A percentile compares a stretch with the other conserved stretches of the same genome.
Conservation (phyloP, 352 stramenopile genomes). For the Phytophthora uliginosa region DNA sequence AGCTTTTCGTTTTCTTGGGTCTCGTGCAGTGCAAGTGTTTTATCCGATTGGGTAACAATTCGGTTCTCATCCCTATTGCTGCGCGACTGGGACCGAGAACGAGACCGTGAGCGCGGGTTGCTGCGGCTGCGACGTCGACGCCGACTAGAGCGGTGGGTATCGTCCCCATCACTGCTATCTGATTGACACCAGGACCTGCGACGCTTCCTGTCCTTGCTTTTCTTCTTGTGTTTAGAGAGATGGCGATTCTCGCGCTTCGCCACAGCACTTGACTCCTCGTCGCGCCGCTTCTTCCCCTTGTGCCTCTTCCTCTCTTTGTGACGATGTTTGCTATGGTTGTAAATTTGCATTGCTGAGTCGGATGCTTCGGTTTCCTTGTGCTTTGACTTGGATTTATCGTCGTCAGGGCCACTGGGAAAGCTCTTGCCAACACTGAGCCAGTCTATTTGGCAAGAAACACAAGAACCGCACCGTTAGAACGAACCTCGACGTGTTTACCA, state of each 20-base stretch:
- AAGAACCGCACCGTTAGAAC: neutral
- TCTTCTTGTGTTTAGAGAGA: slow-evolving; percentile 46
- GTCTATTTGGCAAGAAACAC: slow-evolving; percentile 37
- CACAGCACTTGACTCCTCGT: slow-evolving; percentile 12
- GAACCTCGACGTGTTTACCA: neutral
- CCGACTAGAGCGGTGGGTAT: slow-evolving; percentile 14
- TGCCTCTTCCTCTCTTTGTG: slow-evolving; percentile 39
- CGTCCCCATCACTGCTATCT: slow-evolving; percentile 22
- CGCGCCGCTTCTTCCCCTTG: slow-evolving; percentile 25
- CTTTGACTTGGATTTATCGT: slow-evolving; percentile 12
- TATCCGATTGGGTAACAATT: slow-evolving; percentile 19
- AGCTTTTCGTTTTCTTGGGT: slow-evolving; percentile 40
- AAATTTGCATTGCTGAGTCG: slow-evolving; percentile 39
- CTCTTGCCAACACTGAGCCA: slow-evolving; percentile 58
- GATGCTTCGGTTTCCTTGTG: slow-evolving; percentile 2
- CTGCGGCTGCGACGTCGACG: slow-evolving; percentile 18
- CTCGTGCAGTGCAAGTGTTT: slow-evolving; percentile 11
- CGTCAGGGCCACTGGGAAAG: slow-evolving; percentile 22
- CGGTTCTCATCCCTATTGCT: slow-evolving; percentile 11
- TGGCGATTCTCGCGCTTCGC: slow-evolving; percentile 23
- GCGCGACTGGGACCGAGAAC: slow-evolving; percentile 22
- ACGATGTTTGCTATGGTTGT: slow-evolving; percentile 32
- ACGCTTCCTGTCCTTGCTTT: slow-evolving; percentile 44
- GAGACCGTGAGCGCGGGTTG: slow-evolving; percentile 14
- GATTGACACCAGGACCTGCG: slow-evolving; percentile 24